Base-by-base conservation (phyloP, 2,329 filamentous ascomycete species). In the Penicillium occitanis region DNA sequence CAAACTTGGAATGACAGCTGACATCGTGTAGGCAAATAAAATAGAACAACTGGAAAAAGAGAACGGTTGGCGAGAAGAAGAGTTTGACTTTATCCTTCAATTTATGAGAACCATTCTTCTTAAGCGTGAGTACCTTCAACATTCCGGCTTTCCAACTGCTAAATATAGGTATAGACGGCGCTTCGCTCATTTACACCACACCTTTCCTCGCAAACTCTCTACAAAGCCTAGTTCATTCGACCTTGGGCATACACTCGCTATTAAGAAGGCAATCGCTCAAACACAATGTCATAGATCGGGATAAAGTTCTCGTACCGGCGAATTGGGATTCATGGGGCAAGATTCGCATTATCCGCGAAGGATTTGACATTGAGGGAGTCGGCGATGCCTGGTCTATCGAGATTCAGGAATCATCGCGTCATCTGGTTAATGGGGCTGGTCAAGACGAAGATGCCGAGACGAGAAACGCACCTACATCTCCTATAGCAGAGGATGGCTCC, bases 311-410 rank as follows among this genome's bases (percentile, higher is more conserved):
- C 5, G 91, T 99, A 0, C 94, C 94, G 1, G 91, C 93, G 17
- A 97, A 97, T 77, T 99, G 95, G 95, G 95, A 99, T 78, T 97
- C 93, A 0, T 97, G 93, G 91, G 93, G 93, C 67, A 99, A 98
- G 80, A 97, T 99, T 67, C 87, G 94, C 50, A 92, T 98, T 53
- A 83, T 98, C 33, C 88, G 92, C 63, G 95, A 97, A 74, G 91
- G 90, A 0, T 98, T 98, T 72, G 92, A 98, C 70, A 91, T 96
- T 25, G 95, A 99, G 81, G 86, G 87, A 14, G 85, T 96, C 51
- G 95, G 92, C 72, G 86, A 88, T 66, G 91, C 89, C 60, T 99
- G 95, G 95, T 90, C 90, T 1, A 85, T 91, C 65, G 93, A 96
- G 70, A 90, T 95, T 61, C 88, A 93, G 73, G 85, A 86, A 50